A percentile compares a stretch with the other conserved stretches of the same genome.
These are phyloP conservation scores for Taiwanofungus camphoratus DNA, from an alignment of 1,284 basidiomycete genomes.

Conservation along the genomic window DNA sequence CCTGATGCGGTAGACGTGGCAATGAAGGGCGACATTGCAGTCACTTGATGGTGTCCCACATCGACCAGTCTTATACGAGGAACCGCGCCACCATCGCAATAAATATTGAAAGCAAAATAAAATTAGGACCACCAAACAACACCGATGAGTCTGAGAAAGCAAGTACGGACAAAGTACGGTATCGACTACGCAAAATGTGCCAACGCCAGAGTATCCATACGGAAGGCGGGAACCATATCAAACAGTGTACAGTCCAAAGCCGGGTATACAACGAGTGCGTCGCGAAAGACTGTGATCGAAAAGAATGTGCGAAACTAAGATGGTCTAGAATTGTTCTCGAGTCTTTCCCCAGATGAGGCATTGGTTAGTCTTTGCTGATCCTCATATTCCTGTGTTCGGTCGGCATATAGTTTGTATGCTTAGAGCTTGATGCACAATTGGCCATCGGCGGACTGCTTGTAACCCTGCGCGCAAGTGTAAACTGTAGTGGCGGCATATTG, in stretches of 20 bases:
- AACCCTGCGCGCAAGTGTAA: slow-evolving; percentile 54
- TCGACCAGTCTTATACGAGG: too few species aligned
- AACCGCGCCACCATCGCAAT: too few species aligned
- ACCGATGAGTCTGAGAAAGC: not conserved
- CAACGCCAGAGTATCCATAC: slow-evolving; percentile 1
- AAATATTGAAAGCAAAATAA: not conserved
- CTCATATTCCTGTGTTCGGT: not conserved
- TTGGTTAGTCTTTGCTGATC: not conserved
- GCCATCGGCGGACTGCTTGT: slow-evolving; percentile 41
- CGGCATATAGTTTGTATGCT: slow-evolving; percentile 11
- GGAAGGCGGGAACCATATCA: slow-evolving; percentile 2
- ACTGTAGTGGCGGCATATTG: slow-evolving; percentile 32
- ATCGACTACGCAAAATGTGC: not conserved
- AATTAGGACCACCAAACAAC: slow-evolving; percentile 4
- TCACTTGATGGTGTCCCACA: too few species aligned
- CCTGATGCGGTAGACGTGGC: too few species aligned
- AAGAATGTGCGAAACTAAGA: slow-evolving; percentile 6
- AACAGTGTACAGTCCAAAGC: slow-evolving; percentile 6
- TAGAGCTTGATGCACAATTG: slow-evolving; percentile 48
- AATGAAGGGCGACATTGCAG: too few species aligned
- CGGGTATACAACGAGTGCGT: slow-evolving; percentile 8
- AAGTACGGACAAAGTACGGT: slow-evolving; percentile 3
- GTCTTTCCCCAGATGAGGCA: slow-evolving; percentile 1
- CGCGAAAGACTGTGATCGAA: slow-evolving; percentile 7
- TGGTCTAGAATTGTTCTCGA: not conserved